Base-by-base conservation (phyloP, 1,139 yeast species). In the Petasospora rhodanensis region DNA sequence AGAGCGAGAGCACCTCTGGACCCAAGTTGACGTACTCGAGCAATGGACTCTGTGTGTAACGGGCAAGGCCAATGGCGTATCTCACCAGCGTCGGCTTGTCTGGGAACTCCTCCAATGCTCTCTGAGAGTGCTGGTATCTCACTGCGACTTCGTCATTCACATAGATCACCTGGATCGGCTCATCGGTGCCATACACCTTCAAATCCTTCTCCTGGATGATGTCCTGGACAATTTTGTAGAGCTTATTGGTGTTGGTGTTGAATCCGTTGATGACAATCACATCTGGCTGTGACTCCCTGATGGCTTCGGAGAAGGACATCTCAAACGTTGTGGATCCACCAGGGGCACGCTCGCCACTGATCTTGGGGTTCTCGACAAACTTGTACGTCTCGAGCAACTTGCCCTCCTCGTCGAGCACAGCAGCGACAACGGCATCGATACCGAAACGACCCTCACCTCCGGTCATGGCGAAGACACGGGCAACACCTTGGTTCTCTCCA, bases 81-180 rank as follows among this genome's bases (percentile, higher is more conserved):
- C 83, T 76, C n/a, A 80, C 79, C 40, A 87, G 68, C 2, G 85
- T 70, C 2, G 96, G 79, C 46, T 84, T 83, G 51, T 85, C 95
- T n/a, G 95, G 79, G 55, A 83, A 84, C 56, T 91, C 97, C 28
- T 69, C 66, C 11, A 62, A 62, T 0, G 96, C 95, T 42, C 89
- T 71, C 22, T 68, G 73, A 0, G 96, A 84, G 52, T 80, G 76
- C 58, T 89, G 95, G 55, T 72, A 91, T 42, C 93, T 71, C 36
- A 94, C 68, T 0, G 98, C 96, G 21, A 94, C 87, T 56, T 91
- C 98, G 56, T 91, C 96, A 49, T 82, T 85, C 19, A 85, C 95
- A 79, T 87, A 91, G 12, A 87, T 64, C 4, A 85, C 76, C 9
- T 62, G 63, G 20, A 62, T 40, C 15, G 52, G 54, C 12, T 61